Base-by-base conservation (phyloP, 1,284 basidiomycete genomes). In the Peniophora sp. region DNA sequence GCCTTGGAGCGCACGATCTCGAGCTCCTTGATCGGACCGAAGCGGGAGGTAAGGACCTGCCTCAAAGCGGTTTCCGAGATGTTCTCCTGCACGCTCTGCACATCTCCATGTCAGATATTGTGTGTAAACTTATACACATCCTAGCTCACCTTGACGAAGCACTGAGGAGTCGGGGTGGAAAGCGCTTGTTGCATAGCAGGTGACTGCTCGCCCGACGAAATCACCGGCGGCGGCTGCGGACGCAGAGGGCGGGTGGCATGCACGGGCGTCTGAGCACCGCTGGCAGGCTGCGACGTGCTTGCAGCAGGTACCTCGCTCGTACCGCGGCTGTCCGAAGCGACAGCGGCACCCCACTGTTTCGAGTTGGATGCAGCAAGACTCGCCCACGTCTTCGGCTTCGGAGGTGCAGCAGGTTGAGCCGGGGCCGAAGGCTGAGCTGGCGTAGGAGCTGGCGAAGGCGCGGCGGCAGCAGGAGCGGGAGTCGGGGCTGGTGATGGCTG, bases 1-100 rank as follows among this genome's bases (percentile, higher is more conserved):
- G 90, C 92, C 69, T 93, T 96, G 64, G 63, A 64, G 56, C 89
- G 86, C 48, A 97, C 86, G 59, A 97, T 85, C 68, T 97, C 93
- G 47, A 93, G 70, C 48, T 94, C 91, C 68, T 89, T 91, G 63
- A 97, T 77, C 2, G 85, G 77, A 3, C 95, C 95, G 66, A 97
- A 97, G 45, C 84, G 82, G 34, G 72, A 61, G 3, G 74, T 72
- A 24, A 97, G 79, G 10, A 75, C 71, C 22, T 70, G 69, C 47
- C 68, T 73, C 32, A 98, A 76, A 1, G 78, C 72, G 17, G 69
- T 60, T 50, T 84, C 77, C 52, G 83, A 74, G 41, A 97, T 75
- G 22, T 78, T 72, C 56, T 96, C 91, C n/a, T 79, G 74, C 1
- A 91, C 84, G 57, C 84, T 83, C 79, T 89, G 55, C 19, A 43